A percentile compares a stretch with the other conserved stretches of the same genome.
These are phyloP conservation scores for Mercurialis annua DNA, from an alignment of 345 rosid genomes.

Conservation along the genomic window DNA sequence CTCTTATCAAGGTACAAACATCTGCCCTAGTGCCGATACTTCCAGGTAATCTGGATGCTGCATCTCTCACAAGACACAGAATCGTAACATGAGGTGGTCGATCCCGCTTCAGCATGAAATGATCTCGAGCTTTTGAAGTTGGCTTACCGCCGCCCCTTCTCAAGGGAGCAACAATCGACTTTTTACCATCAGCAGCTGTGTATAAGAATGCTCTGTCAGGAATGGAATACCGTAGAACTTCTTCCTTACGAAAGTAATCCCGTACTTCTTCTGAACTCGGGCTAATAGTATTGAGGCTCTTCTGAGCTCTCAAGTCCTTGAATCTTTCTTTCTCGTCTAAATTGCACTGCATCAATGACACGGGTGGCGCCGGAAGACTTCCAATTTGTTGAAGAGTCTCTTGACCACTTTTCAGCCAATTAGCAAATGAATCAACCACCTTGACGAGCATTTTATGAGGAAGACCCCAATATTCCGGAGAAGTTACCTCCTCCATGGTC, in stretches of 20 bases:
- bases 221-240: constrained; percentile 84
- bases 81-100: constrained; percentile 99
- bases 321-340: constrained; percentile 97
- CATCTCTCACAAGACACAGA: constrained; percentile 97
- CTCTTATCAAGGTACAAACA: constrained; percentile 95
- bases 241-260: constrained; percentile 89
- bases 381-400: constrained; percentile 95
- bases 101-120: constrained; percentile 98
- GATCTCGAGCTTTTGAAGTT: constrained; percentile 98
- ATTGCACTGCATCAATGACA: constrained; percentile 71
- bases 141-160: constrained; percentile 99
- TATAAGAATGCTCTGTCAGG: constrained; percentile 98
- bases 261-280: constrained; percentile 85
- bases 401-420: constrained; percentile 93
- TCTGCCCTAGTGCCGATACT: constrained; percentile 99
- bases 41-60: constrained; percentile 95
- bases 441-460: constrained; percentile 94
- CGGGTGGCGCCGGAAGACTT: constrained; percentile 92
- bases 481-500: constrained; percentile 74
- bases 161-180: constrained; percentile 94
- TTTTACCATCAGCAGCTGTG: constrained; percentile 98
- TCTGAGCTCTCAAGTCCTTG: constrained; percentile 96
- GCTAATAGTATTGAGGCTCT: constrained; percentile 85
- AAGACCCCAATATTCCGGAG: constrained; percentile 94
- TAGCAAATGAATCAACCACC: constrained; percentile 94